phyloP scores from a whole-genome alignment of 371 early-diverging fungal genomes.

The Mucor indicus region DNA sequence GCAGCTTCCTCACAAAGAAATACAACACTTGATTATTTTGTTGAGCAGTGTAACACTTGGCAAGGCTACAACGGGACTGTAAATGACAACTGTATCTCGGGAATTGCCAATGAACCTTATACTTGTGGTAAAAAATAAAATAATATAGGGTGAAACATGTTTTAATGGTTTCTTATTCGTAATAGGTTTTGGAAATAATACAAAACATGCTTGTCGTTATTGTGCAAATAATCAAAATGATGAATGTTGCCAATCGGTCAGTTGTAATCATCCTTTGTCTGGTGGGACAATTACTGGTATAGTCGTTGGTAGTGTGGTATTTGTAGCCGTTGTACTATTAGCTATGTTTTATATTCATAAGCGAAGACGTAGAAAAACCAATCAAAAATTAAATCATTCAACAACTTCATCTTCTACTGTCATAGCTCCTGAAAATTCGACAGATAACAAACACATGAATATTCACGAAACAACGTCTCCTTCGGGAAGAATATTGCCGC shows the following conservation, averaged over 20 bases:
- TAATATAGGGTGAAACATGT: too few species aligned
- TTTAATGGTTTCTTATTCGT: neutral
- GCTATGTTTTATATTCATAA: too few species aligned
- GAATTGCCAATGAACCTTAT: conserved; percentile 39
- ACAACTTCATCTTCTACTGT: too few species aligned
- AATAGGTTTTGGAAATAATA: conserved; percentile 24
- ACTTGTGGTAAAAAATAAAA: conserved; percentile 32
- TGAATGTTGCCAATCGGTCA: conserved; percentile 21
- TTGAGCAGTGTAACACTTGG: conserved; percentile 26
- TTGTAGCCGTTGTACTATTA: too few species aligned
- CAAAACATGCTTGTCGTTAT: conserved; percentile 21
- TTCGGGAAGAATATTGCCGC: too few species aligned
- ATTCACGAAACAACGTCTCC: too few species aligned
- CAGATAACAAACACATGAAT: too few species aligned
- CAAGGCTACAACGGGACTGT: conserved; percentile 26
- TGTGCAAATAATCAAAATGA: conserved; percentile 16
- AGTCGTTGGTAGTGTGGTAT: conserved; percentile 8
- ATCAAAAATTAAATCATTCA: too few species aligned
- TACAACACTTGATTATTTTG: conserved; percentile 3
- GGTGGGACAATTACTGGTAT: conserved; percentile 33
- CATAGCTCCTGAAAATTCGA: too few species aligned
- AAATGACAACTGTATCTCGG: conserved; percentile 23
- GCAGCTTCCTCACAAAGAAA: conserved; percentile 12
- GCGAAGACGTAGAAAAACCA: too few species aligned
- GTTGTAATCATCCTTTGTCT: conserved; percentile 13